Percentiles rank a stretch among this genome's conserved stretches.
Evolutionary conservation across 768 basidiomycete genomes (phyloP).

Genomic region (Termitomyces sp.): DNA sequence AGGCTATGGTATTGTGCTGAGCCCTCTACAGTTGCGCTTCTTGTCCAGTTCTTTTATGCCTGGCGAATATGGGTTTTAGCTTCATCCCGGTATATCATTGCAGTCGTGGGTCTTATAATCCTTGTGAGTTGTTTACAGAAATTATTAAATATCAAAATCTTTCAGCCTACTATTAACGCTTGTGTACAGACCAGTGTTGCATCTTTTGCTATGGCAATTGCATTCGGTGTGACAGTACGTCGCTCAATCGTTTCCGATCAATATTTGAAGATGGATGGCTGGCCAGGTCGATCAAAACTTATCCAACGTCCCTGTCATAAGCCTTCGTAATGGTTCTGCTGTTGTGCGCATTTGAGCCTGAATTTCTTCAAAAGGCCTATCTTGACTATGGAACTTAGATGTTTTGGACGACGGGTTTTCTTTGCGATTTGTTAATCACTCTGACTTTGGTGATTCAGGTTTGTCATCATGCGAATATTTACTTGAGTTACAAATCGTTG

Average conservation of each 20-base stretch:
- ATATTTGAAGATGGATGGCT: not conserved
- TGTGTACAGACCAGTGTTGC: not conserved
- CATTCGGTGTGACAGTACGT: not conserved
- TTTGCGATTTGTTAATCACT: not conserved
- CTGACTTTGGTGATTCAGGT: not conserved
- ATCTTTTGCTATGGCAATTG: not conserved
- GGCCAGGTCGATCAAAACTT: not conserved
- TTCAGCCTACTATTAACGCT: not conserved
- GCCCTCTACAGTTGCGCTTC: not conserved
- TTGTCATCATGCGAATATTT: not conserved
- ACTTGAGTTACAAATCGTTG: not conserved
- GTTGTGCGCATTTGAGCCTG: not conserved
- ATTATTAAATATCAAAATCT: not conserved
- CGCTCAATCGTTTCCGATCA: not conserved
- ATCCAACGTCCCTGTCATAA: not conserved
- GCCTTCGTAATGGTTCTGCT: not conserved
- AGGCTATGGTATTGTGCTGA: not conserved
- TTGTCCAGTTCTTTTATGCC: not conserved
- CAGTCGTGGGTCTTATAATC: not conserved
- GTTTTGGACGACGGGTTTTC: not conserved
- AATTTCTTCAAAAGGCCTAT: not conserved
- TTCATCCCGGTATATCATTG: not conserved
- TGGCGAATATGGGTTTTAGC: not conserved
- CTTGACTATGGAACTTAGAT: not conserved
- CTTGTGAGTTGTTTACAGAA: not conserved